Base-by-base conservation (phyloP, 1,139 yeast genomes). In the Martiniozyma asiatica region DNA sequence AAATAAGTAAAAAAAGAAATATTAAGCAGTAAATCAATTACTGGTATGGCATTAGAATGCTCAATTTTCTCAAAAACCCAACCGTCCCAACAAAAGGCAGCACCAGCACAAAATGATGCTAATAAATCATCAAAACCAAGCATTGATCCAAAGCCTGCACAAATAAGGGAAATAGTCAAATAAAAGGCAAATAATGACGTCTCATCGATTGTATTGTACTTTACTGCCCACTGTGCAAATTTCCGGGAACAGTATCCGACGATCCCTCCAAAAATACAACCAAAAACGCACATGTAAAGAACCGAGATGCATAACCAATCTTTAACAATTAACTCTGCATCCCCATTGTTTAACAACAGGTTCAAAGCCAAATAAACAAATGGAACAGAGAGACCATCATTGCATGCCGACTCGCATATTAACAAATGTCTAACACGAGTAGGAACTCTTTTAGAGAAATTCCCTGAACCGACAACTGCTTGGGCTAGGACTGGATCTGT, bases 351-450 rank as follows among this genome's bases (percentile, higher is more conserved):
- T 14, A 73, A 53, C 32, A 85, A 72, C 28, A 85, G 52, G 47
- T 76, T 67, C 33, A 85, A 53, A 1, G 94, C 76, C 30, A 87
- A 58, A 45, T 65, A 85, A 25, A 85, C 82, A 50, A 89, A 89
- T 1, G 98, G 98, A 51, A 85, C 87, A 0, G 98, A 97, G 92
- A 89, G 81, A 33, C 98, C 98, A 50, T 89, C 98, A 55, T 89
- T 89, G 56, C 96, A 87, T 8, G 94, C 97, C 0, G 96, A 84
- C 51, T 89, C 98, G 0, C 97, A 96, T 19, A 92, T 73, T 25
- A 89, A 59, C 30, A 89, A 58, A 48, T 89, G 87, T 51, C 98
- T 66, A 55, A 89, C 68, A 57, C 89, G 97, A 6, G 97, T 97
- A 0, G 98, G 98, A 10, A 89, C 97, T 40, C 96, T 70, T 50